Percentiles rank a stretch among this genome's conserved stretches.
Conservation (phyloP, 2,329 filamentous ascomycete genomes). For the Neopestalotiopsis sp. region DNA sequence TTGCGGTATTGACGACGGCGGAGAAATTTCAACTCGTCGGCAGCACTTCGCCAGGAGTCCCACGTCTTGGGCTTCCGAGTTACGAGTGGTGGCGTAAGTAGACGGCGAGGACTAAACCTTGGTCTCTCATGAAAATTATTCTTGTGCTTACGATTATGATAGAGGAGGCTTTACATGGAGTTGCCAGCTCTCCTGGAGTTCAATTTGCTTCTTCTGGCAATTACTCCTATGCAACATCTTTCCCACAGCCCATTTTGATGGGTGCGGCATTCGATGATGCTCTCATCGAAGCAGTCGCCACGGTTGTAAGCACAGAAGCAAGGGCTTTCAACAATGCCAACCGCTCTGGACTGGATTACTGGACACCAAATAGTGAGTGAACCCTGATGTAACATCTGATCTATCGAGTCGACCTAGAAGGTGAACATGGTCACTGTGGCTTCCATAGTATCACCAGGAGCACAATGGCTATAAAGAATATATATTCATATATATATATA, state of each 20-base stretch:
- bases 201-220: slow-evolving; percentile 28
- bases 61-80: slow-evolving; percentile 59
- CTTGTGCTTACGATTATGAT: slow-evolving; percentile 19
- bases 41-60: slow-evolving; percentile 50
- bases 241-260: slow-evolving; percentile 36
- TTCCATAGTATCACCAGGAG: too few species aligned
- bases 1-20: slow-evolving; percentile 27
- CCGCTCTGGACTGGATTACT: slow-evolving; percentile 31
- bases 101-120: neutral
- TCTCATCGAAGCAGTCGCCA: slow-evolving; percentile 34
- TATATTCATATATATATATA: too few species aligned
- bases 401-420: neutral
- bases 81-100: slow-evolving; percentile 61
- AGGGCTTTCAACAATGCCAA: slow-evolving; percentile 37
- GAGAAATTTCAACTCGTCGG: slow-evolving; percentile 29
- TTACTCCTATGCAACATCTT: slow-evolving; percentile 37
- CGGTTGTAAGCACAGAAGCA: slow-evolving; percentile 35
- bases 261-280: slow-evolving; percentile 36
- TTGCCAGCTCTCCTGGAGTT: slow-evolving; percentile 56
- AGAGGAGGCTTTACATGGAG: slow-evolving; percentile 65
- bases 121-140: too few species aligned
- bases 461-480: too few species aligned
- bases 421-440: neutral
- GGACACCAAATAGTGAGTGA: slow-evolving; percentile 29
- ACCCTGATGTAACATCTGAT: neutral